Conservation (phyloP, 169 alveolate genomes). For the Plasmodium knowlesi region DNA sequence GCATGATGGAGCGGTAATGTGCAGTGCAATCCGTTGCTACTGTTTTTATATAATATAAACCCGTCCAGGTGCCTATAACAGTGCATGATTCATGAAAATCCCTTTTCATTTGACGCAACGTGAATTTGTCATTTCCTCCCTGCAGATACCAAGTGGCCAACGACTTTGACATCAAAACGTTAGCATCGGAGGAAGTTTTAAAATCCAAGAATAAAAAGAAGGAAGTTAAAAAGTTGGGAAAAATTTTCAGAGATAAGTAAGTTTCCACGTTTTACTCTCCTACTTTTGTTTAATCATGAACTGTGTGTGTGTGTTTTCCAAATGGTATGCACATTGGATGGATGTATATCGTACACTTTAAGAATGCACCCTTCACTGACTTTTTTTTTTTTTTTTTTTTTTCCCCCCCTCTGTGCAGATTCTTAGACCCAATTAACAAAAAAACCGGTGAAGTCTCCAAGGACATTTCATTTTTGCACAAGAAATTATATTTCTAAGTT, state of each 20-base stretch:
- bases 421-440: constrained; percentile 67
- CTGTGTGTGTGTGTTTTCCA: not conserved
- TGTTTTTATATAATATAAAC: not conserved
- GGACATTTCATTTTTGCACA: constrained; percentile 74
- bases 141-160: constrained; percentile 63
- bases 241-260: constrained; percentile 69
- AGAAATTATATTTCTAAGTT: constrained; percentile 60
- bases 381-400: not conserved
- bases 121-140: not conserved
- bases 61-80: not conserved
- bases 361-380: not conserved
- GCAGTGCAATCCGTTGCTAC: not conserved
- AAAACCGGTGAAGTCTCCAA: constrained; percentile 76
- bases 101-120: not conserved
- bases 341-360: not conserved
- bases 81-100: not conserved
- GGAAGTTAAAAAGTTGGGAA: constrained; percentile 72
- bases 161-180: constrained; percentile 60
- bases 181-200: constrained; percentile 41
- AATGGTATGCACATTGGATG: no score
- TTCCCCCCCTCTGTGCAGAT: constrained; percentile 13
- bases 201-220: constrained; percentile 61
- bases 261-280: not conserved
- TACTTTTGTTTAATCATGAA: not conserved
- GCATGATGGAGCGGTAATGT: not conserved